Evolutionary conservation across 192 early-diverging fungal genomes (phyloP), one percentile per base, ranked within the genome.

Genomic region (Dispira simplex): DNA sequence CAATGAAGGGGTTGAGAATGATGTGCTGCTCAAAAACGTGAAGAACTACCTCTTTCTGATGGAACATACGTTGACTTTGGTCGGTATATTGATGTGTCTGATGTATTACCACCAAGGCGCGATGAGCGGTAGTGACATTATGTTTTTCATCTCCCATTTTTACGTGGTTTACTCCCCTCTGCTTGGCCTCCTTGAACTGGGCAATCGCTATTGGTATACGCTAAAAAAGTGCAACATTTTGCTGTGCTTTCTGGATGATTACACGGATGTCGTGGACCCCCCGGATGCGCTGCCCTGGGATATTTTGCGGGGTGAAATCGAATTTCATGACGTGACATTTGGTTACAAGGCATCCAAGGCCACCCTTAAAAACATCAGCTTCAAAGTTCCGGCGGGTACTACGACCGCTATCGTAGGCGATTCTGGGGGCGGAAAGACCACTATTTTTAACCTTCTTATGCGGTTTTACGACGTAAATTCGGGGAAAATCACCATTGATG

Each of bases 401-500:
- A 60, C 58, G 14, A 60, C 58, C 14, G 58, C 58, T 2, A 60
- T 60, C 21, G 58, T 60, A 8, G 58, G 58, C 58, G 44, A 60
- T 18, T 18, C 58, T 27, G 58, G 58, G 32, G 39, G 12, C 3
- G 58, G 58, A n/a, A 82, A 84, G 66, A 81, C 78, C 1, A 81
- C 81, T 0, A 82, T 84, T 56, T 63, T 80, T 25, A 70, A 81
- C 27, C 63, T 91, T 9, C 65, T 91, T 0, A 87, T 90, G 76
- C 79, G 87, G 9, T 90, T 89, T 63, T 92, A 90, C 73, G 88
- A 93, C 65, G 79, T 83, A 0, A 46, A 72, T 25, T 67, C 66
- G 0, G 91, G 91, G 39, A 62, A 74, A 44, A 86, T 93, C 46
- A 67, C 68, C 20, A 80, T 93, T 44, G 89, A 93, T 62, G 86